Percentiles rank a stretch among this genome's conserved stretches.
Conservation (phyloP, 805 yeast species). For the Jamesozyma lodderae region DNA sequence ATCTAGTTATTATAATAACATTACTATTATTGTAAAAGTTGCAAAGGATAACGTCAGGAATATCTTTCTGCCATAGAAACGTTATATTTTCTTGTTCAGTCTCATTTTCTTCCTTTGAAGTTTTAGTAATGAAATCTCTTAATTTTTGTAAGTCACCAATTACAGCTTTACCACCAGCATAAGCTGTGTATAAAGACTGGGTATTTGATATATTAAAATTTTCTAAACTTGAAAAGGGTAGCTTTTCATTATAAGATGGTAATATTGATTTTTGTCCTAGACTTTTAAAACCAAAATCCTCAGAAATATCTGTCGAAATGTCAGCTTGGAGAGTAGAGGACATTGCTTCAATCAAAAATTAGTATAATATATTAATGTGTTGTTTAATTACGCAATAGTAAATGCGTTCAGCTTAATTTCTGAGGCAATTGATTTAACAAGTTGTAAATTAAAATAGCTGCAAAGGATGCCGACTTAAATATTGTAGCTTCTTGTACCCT, state of each 20-base stretch:
- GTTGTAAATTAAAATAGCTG: no score
- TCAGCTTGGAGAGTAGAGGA: constrained; percentile 16
- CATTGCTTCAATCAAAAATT: no score
- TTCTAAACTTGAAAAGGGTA: constrained; percentile 30
- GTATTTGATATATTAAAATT: constrained; percentile 33
- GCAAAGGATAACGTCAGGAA: constrained; percentile 24
- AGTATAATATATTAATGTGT: constrained; percentile 6
- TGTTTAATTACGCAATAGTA: background rate
- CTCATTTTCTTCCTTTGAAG: constrained; percentile 6
- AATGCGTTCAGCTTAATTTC: background rate
- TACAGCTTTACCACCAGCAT: constrained; percentile 30
- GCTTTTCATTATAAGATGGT: constrained; percentile 30
- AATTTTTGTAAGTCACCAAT: constrained; percentile 31
- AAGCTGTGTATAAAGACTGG: constrained; percentile 31
- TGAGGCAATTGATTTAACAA: no score
- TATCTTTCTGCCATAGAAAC: constrained; percentile 11
- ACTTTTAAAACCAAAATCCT: constrained; percentile 39
- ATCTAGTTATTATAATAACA: constrained; percentile 22
- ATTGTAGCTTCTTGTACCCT: no score
- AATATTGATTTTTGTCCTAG: constrained; percentile 29
- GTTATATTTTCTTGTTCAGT: constrained; percentile 9
- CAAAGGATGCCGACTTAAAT: no score
- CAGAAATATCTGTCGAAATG: constrained; percentile 25
- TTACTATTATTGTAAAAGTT: constrained; percentile 29
- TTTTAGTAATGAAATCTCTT: constrained; percentile 24